These are phyloP conservation scores for Umbilicus rupestris DNA, from an alignment of 164 flowering plant species.

Conservation along the genomic window DNA sequence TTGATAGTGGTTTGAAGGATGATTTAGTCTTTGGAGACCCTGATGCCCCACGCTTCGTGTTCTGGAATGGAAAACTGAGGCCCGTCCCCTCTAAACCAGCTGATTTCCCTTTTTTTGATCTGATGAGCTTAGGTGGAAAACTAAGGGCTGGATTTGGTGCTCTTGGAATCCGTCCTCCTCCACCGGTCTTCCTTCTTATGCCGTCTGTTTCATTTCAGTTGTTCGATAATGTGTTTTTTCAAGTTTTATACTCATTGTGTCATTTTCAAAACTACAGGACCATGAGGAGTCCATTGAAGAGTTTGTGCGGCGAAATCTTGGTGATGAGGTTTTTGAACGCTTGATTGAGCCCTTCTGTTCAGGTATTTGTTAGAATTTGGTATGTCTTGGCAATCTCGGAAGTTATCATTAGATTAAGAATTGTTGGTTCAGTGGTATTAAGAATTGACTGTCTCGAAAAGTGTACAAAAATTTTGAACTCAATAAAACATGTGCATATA, in stretches of 20 bases:
- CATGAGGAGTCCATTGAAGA: constrained; percentile 93
- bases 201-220: background rate
- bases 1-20: constrained; percentile 86
- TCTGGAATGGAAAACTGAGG: constrained; percentile 79
- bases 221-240: no score
- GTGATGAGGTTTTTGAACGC: constrained; percentile 92
- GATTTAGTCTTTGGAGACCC: constrained; percentile 92
- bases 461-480: background rate
- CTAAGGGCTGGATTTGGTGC: constrained; percentile 91
- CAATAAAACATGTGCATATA: background rate
- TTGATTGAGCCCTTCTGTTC: constrained; percentile 98
- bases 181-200: constrained; percentile 49
- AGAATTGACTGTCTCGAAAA: background rate
- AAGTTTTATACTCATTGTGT: constrained; percentile 27
- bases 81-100: constrained; percentile 79
- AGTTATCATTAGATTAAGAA: background rate
- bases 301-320: constrained; percentile 95
- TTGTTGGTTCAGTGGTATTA: background rate
- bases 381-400: background rate
- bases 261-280: constrained; percentile 78
- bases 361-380: constrained; percentile 27
- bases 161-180: constrained; percentile 82
- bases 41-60: constrained; percentile 79
- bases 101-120: constrained; percentile 77
- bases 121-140: constrained; percentile 83